Evolutionary conservation across 768 basidiomycete genomes (phyloP).

Genomic region (Tylopilus vinaceipallidus): DNA sequence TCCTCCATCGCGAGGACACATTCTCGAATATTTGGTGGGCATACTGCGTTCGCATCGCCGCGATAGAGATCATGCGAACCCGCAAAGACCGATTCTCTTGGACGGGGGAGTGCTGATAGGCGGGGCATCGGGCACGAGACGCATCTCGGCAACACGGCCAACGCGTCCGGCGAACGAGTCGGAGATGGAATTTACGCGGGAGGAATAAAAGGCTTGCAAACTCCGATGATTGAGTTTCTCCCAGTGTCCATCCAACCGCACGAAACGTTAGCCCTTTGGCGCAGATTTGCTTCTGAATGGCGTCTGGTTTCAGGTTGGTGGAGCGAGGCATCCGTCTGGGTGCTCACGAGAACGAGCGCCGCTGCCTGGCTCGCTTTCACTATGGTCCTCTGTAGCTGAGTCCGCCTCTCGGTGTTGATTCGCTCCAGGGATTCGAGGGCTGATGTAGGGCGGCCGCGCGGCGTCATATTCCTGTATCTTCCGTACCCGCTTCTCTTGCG

Average conservation of each 20-base stretch:
- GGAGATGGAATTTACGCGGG: constrained; percentile 24
- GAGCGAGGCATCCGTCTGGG: constrained; percentile 63
- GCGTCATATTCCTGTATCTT: constrained; percentile 84
- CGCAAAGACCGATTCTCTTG: constrained; percentile 68
- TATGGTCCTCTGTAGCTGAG: constrained; percentile 38
- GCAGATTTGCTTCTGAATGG: constrained; percentile 46
- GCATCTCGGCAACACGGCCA: constrained; percentile 14
- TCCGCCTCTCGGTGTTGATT: constrained; percentile 57
- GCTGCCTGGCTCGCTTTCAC: constrained; percentile 37
- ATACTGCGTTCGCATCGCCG: constrained; percentile 60
- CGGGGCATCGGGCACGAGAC: constrained; percentile 40
- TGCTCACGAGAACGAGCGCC: constrained; percentile 50
- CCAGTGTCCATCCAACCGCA: constrained; percentile 67
- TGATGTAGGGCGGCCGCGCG: constrained; percentile 44
- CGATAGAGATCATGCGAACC: constrained; percentile 65
- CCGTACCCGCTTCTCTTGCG: constrained; percentile 50
- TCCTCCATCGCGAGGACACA: constrained; percentile 79
- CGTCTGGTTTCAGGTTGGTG: constrained; percentile 72
- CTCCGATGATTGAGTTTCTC: constrained; percentile 24
- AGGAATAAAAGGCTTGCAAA: constrained; percentile 29
- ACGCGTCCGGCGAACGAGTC: constrained; percentile 15
- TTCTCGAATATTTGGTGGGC: constrained; percentile 70
- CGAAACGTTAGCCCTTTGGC: constrained; percentile 60
- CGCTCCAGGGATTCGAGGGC: constrained; percentile 38
- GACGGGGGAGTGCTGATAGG: constrained; percentile 46